Percentiles rank a stretch among this genome's conserved stretches.
phyloP scores from a whole-genome alignment of 2,329 filamentous ascomycete species.

The Fusarium papillatum region DNA sequence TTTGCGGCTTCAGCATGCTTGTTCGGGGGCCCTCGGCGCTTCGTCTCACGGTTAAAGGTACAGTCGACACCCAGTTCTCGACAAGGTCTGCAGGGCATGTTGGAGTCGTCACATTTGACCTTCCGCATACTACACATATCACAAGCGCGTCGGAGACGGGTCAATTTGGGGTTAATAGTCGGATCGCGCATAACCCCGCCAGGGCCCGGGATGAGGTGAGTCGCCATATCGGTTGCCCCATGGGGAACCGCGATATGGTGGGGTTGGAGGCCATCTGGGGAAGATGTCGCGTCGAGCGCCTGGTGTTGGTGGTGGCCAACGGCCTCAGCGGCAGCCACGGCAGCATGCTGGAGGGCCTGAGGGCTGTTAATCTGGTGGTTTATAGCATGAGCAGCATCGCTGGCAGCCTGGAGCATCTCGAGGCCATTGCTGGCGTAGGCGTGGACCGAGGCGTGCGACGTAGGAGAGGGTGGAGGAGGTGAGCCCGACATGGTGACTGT shows the following conservation, averaged over 20 bases:
- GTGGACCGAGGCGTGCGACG: conserved; percentile 52
- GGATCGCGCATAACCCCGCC: conserved; percentile 52
- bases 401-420: conserved; percentile 60
- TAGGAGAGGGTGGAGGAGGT: conserved; percentile 42
- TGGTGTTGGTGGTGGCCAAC: conserved; percentile 41
- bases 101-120: conserved; percentile 71
- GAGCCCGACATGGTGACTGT: conserved; percentile 41
- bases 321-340: conserved; percentile 50
- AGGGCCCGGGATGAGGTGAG: conserved; percentile 41
- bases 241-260: conserved; percentile 5
- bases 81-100: conserved; percentile 70
- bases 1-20: conserved; percentile 70
- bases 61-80: conserved; percentile 69
- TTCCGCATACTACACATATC: conserved; percentile 74
- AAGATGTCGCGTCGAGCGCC: conserved; percentile 26
- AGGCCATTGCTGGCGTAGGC: conserved; percentile 61
- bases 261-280: conserved; percentile 23
- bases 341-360: conserved; percentile 55
- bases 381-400: conserved; percentile 56
- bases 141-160: conserved; percentile 69
- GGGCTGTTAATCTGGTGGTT: conserved; percentile 48
- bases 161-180: conserved; percentile 64
- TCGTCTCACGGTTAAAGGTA: conserved; percentile 69
- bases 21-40: conserved; percentile 70
- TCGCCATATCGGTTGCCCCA: conserved; percentile 37